A percentile compares a stretch with the other conserved stretches of the same genome.
Conservation (phyloP, 768 basidiomycete species). For the Collybiopsis confluens region DNA sequence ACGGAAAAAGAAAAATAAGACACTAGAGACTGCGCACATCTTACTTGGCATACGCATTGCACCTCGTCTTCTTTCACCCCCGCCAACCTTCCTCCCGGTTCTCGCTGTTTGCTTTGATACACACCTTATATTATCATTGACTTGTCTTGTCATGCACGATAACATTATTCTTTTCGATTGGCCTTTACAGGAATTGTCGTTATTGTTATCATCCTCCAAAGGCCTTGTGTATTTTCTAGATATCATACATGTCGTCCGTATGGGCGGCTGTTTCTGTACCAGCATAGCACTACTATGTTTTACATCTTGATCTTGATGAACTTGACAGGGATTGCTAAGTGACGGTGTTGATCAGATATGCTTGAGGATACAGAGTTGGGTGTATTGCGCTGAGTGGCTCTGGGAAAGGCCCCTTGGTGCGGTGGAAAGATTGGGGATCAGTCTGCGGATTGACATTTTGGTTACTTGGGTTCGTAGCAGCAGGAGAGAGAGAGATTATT, state of each 20-base stretch:
- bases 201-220: neutral
- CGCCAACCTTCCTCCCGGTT: too few relatives aligned
- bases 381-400: too few relatives aligned
- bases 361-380: too few relatives aligned
- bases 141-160: too few relatives aligned
- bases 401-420: too few relatives aligned
- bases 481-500: too few relatives aligned
- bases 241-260: neutral
- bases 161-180: conserved; percentile 6
- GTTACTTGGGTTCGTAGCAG: too few relatives aligned
- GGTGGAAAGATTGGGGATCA: too few relatives aligned
- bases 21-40: neutral
- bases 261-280: neutral
- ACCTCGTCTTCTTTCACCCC: neutral
- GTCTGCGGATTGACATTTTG: too few relatives aligned
- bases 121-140: too few relatives aligned
- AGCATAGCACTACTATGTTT: neutral
- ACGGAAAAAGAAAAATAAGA: neutral
- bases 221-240: neutral
- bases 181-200: neutral
- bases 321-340: too few relatives aligned
- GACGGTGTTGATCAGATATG: too few relatives aligned
- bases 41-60: neutral
- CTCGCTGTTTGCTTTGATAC: neutral
- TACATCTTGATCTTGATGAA: neutral